Conservation (phyloP, 176 grass and related monocot species). For the Pontederia crassipes region DNA sequence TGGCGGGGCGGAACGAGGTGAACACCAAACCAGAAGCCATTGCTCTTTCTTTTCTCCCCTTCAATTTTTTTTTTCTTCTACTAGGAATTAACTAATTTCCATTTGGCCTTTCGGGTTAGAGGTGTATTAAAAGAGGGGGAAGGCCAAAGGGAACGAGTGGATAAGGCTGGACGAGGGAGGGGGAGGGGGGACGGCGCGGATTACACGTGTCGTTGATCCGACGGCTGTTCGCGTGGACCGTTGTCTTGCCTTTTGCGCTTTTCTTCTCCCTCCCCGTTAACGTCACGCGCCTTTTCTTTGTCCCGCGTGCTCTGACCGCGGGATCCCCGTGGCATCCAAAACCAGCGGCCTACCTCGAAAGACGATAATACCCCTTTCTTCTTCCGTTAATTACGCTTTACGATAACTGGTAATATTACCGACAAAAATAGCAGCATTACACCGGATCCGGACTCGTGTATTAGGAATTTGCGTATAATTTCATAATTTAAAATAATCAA, state of each 20-base stretch:
- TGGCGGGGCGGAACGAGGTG: constrained; percentile 7
- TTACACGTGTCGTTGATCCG: constrained; percentile 28
- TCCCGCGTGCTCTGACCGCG: no score
- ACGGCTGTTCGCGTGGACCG: neutral
- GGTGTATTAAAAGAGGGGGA: neutral
- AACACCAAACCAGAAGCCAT: constrained; percentile 30
- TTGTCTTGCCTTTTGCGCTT: neutral
- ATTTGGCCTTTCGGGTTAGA: neutral
- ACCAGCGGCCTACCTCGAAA: no score
- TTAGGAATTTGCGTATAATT: no score
- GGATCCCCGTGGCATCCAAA: no score
- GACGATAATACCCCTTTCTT: no score
- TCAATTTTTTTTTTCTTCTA: neutral
- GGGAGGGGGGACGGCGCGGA: neutral
- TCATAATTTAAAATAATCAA: no score
- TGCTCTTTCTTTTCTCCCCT: no score
- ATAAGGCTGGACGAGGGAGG: constrained; percentile 26
- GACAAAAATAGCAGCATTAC: no score
- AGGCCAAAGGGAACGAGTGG: constrained; percentile 20
- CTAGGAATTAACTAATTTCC: no score
- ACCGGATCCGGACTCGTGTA: no score
- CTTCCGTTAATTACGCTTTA: no score
- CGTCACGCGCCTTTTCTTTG: neutral
- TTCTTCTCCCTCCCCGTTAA: neutral
- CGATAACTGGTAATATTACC: no score